phyloP scores from a whole-genome alignment of 108 stramenopile genomes.

The Skeletonema menzelii region DNA sequence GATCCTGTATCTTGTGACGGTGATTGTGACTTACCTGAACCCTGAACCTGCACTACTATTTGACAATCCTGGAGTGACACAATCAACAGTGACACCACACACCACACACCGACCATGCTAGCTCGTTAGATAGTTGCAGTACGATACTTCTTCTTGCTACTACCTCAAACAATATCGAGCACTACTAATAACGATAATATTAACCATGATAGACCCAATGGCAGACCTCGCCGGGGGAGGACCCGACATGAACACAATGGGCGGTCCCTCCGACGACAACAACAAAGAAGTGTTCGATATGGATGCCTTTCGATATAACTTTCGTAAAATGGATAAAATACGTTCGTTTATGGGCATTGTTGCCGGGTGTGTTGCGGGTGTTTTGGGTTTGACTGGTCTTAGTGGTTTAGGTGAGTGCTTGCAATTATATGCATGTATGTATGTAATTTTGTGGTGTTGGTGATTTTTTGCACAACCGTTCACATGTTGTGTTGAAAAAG shows the following conservation, averaged over 20 bases:
- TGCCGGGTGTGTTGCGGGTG: slow-evolving; percentile 83
- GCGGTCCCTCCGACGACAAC: slow-evolving; percentile 14
- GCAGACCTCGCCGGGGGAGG: slow-evolving; percentile 53
- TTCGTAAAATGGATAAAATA: slow-evolving; percentile 73
- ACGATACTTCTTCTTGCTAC: too few relatives aligned
- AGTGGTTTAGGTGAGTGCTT: slow-evolving; percentile 79
- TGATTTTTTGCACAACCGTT: too few relatives aligned
- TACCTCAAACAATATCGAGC: too few relatives aligned
- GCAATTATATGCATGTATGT: background rate
- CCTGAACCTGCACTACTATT: too few relatives aligned
- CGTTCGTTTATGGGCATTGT: slow-evolving; percentile 86
- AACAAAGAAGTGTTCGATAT: slow-evolving; percentile 74
- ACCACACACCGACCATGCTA: too few relatives aligned
- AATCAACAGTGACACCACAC: too few relatives aligned
- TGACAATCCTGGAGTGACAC: too few relatives aligned
- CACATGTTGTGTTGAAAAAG: background rate
- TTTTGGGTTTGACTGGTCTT: slow-evolving; percentile 74
- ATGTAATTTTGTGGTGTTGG: background rate
- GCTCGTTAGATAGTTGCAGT: too few relatives aligned
- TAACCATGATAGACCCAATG: slow-evolving; percentile 82
- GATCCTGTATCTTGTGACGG: too few relatives aligned
- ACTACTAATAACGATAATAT: background rate
- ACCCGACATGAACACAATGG: slow-evolving; percentile 26
- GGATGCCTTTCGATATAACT: slow-evolving; percentile 58
- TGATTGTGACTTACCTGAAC: too few relatives aligned